Evolutionary conservation across 768 basidiomycete species (phyloP).

Genomic region (Solioccasus polychromus): DNA sequence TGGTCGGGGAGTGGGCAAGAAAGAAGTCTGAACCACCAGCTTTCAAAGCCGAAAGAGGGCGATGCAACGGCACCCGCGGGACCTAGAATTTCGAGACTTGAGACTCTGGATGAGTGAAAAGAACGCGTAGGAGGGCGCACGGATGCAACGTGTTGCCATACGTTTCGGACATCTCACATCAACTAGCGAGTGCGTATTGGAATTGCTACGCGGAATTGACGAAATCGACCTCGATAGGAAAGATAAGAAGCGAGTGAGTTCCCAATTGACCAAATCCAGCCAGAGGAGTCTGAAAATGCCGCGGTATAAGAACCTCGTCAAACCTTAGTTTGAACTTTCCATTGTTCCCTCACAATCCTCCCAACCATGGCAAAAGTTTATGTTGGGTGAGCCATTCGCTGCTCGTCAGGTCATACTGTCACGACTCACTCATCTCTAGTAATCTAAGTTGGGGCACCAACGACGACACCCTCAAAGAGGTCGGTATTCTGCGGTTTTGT

Average conservation of each 20-base stretch:
- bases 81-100: not conserved
- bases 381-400: slow-evolving; percentile 27
- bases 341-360: slow-evolving; percentile 14
- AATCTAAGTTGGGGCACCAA: slow-evolving; percentile 35
- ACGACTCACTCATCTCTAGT: slow-evolving; percentile 14
- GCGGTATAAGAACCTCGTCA: slow-evolving; percentile 28
- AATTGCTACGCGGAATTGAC: not conserved
- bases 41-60: not conserved
- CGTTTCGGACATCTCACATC: no score
- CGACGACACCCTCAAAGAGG: slow-evolving; percentile 24
- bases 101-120: not conserved
- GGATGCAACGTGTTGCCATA: no score
- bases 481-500: slow-evolving; percentile 12
- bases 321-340: slow-evolving; percentile 14
- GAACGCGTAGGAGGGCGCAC: no score
- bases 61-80: not conserved
- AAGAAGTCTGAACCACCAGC: not conserved
- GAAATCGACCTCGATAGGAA: not conserved
- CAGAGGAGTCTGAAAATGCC: slow-evolving; percentile 33
- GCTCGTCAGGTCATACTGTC: not conserved
- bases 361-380: slow-evolving; percentile 32
- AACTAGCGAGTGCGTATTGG: not conserved
- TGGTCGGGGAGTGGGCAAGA: not conserved
- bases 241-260: not conserved
- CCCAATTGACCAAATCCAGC: slow-evolving; percentile 25